Conservation (phyloP, 768 basidiomycete species). For the Multifurca ochricompacta region DNA sequence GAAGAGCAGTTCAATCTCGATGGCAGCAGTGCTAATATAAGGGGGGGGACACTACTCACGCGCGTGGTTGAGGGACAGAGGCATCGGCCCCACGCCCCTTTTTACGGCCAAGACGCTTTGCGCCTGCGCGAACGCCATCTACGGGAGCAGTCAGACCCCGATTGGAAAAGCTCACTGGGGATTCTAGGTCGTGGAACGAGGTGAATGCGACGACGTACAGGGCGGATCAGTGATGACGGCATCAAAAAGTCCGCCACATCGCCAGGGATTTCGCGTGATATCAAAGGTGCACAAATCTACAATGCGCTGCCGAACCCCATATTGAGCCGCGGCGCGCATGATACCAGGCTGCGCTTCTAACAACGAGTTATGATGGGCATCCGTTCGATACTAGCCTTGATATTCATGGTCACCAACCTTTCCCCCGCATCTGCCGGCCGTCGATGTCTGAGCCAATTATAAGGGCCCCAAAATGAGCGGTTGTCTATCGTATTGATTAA, state of each 20-base stretch:
- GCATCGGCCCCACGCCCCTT: constrained; percentile 33
- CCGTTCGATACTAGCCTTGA: neutral
- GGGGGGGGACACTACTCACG: constrained; percentile 32
- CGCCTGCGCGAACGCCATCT: constrained; percentile 91
- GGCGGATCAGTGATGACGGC: constrained; percentile 94
- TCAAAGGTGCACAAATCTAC: constrained; percentile 89
- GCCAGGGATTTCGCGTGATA: constrained; percentile 82
- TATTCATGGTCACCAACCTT: constrained; percentile 40
- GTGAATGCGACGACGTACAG: constrained; percentile 44
- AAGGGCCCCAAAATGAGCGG: constrained; percentile 79
- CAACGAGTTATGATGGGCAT: neutral
- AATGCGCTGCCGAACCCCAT: constrained; percentile 65
- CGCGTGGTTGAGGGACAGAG: constrained; percentile 24
- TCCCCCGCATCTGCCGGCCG: constrained; percentile 94
- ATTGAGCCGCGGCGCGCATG: constrained; percentile 73
- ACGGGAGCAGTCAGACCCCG: neutral
- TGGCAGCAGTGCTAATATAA: neutral
- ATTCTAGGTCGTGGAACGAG: too few relatives aligned
- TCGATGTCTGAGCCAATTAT: constrained; percentile 95
- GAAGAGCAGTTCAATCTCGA: neutral
- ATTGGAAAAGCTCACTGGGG: neutral
- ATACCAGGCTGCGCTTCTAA: constrained; percentile 54
- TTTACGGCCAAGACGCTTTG: constrained; percentile 72
- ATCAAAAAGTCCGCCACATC: constrained; percentile 85
- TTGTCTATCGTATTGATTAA: constrained; percentile 42